Evolutionary conservation across 1,284 basidiomycete genomes (phyloP).

Genomic region (Moesziomyces parantarcticus): DNA sequence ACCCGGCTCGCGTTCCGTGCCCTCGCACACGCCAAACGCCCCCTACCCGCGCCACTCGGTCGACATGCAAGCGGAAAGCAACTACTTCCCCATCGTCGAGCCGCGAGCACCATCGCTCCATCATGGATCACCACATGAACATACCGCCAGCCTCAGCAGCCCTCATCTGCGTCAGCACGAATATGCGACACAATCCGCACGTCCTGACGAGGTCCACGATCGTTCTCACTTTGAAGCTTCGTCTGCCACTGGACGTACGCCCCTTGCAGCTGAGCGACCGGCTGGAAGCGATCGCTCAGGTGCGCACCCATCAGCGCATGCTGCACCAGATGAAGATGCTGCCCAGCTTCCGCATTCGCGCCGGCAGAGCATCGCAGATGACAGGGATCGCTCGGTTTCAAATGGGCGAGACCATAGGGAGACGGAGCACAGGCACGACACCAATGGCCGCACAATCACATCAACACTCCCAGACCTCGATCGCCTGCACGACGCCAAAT

Average conservation of each 20-base stretch:
- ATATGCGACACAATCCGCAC: not conserved
- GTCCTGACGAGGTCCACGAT: not conserved
- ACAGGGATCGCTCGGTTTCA: constrained; percentile 1
- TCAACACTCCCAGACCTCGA: not conserved
- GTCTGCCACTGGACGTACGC: constrained; percentile 8
- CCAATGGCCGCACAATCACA: not conserved
- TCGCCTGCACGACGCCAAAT: not conserved
- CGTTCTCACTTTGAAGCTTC: constrained; percentile 3
- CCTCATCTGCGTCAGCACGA: constrained; percentile 24
- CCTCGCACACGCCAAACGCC: constrained; percentile 22
- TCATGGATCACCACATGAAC: constrained; percentile 7
- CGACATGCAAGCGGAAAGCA: constrained; percentile 27
- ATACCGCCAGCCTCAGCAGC: constrained; percentile 23
- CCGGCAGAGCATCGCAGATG: constrained; percentile 4
- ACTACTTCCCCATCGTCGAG: constrained; percentile 36
- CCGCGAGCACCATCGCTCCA: constrained; percentile 2
- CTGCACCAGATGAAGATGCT: constrained; percentile 5
- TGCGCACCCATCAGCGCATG: constrained; percentile 1
- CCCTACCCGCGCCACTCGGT: constrained; percentile 5
- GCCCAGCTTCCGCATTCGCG: constrained; percentile 28
- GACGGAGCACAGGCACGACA: not conserved
- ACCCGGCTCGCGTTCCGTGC: constrained; percentile 33
- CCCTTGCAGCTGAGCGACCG: constrained; percentile 13
- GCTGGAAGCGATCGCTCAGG: constrained; percentile 4
- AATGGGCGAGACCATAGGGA: constrained; percentile 8